Conservation (phyloP, 371 early-diverging fungal genomes). For the Mucor piriformis region DNA sequence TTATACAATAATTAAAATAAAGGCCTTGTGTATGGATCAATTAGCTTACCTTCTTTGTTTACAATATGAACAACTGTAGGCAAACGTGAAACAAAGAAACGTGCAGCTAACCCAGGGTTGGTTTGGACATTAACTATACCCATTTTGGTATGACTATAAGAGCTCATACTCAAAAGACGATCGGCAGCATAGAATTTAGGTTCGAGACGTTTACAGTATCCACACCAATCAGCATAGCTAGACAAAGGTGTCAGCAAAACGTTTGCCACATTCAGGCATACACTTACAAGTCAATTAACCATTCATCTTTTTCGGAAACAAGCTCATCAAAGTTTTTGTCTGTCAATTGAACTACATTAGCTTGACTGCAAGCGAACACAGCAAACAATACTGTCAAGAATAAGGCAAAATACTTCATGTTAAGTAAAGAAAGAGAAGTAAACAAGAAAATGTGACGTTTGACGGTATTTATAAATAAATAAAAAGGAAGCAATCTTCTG, state of each 20-base stretch:
- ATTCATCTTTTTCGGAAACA: constrained; percentile 35
- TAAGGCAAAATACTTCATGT: constrained; percentile 7
- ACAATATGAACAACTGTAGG: constrained; percentile 50
- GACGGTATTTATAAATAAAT: too few relatives aligned
- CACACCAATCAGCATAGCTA: constrained; percentile 56
- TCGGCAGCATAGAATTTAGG: constrained; percentile 38
- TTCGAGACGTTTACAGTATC: constrained; percentile 39
- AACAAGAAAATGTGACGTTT: not conserved
- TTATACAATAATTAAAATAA: not conserved
- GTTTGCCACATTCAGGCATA: not conserved
- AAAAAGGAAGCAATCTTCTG: not conserved
- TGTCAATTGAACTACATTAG: constrained; percentile 35
- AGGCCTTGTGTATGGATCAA: not conserved
- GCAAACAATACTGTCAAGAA: constrained; percentile 3
- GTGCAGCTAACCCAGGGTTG: constrained; percentile 46
- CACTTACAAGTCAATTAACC: constrained; percentile 50
- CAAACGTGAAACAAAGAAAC: constrained; percentile 50
- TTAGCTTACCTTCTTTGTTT: constrained; percentile 41
- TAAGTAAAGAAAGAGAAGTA: not conserved
- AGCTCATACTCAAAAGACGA: constrained; percentile 14
- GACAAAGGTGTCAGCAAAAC: not conserved
- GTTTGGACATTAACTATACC: constrained; percentile 44
- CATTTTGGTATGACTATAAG: constrained; percentile 26
- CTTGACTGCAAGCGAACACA: constrained; percentile 10
- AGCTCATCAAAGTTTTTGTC: constrained; percentile 39